phyloP scores from a whole-genome alignment of 108 stramenopile species.

The Phaeodactylum tricornutum region DNA sequence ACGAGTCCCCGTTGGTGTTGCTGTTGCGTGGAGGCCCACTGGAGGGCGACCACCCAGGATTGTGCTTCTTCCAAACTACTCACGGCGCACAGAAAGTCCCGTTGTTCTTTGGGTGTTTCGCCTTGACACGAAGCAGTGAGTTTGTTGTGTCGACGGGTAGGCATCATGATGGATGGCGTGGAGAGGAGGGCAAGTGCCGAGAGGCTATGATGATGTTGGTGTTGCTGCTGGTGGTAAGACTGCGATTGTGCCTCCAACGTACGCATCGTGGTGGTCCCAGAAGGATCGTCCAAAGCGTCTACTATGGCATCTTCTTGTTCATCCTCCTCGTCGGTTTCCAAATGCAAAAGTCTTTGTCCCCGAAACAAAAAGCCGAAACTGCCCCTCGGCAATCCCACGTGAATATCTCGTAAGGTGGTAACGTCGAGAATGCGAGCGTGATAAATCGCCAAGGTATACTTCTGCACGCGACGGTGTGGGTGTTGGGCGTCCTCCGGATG shows the following conservation, averaged over 20 bases:
- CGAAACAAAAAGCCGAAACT: constrained; percentile 74
- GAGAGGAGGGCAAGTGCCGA: background rate
- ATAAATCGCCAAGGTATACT: constrained; percentile 32
- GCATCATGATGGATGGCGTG: background rate
- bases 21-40: constrained; percentile 54
- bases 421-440: constrained; percentile 75
- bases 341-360: constrained; percentile 50
- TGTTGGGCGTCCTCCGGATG: constrained; percentile 14
- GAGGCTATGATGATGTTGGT: background rate
- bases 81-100: constrained; percentile 83
- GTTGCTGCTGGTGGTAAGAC: background rate
- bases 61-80: constrained; percentile 64
- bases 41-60: constrained; percentile 73
- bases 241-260: no score
- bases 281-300: background rate
- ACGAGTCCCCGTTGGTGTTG: no score
- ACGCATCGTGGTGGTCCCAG: no score
- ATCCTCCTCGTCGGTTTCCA: background rate
- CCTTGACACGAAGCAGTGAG: no score
- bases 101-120: no score
- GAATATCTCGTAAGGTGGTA: constrained; percentile 67
- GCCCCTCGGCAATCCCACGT: constrained; percentile 67
- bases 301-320: background rate
- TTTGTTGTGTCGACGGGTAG: no score
- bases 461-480: constrained; percentile 33